A percentile compares a stretch with the other conserved stretches of the same genome.
phyloP scores from a whole-genome alignment of 371 early-diverging fungal genomes.

The Choanephora cucurbitarum region DNA sequence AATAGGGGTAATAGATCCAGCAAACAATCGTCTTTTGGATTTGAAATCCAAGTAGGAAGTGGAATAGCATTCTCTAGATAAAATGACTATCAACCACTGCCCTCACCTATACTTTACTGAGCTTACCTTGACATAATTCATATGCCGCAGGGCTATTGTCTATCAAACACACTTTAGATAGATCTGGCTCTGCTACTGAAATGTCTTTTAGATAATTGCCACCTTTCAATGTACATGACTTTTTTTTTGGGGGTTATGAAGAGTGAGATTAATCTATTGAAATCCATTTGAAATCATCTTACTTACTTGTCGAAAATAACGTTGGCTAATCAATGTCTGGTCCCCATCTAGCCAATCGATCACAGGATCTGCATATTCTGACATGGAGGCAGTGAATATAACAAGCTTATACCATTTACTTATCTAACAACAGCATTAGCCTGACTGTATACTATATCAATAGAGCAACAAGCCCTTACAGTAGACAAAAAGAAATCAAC shows the following conservation, averaged over 20 bases:
- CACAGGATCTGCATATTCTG: slow-evolving; percentile 98
- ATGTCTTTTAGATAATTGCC: slow-evolving; percentile 92
- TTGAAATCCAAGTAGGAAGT: slow-evolving; percentile 80
- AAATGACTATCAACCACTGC: no score
- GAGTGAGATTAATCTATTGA: no score
- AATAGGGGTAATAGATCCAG: slow-evolving; percentile 84
- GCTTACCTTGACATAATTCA: slow-evolving; percentile 78
- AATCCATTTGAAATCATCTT: neutral
- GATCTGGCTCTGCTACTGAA: slow-evolving; percentile 75
- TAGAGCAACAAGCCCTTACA: slow-evolving; percentile 40
- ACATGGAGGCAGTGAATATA: slow-evolving; percentile 97
- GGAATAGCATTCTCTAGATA: slow-evolving; percentile 89
- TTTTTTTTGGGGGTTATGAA: no score
- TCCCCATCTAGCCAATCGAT: slow-evolving; percentile 92
- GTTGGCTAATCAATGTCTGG: slow-evolving; percentile 71
- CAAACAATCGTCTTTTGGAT: slow-evolving; percentile 80
- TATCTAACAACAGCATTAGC: slow-evolving; percentile 60
- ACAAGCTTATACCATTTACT: slow-evolving; percentile 97
- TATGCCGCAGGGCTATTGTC: slow-evolving; percentile 92
- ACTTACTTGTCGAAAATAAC: slow-evolving; percentile 84
- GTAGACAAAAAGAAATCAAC: slow-evolving; percentile 93
- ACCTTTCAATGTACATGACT: slow-evolving; percentile 73
- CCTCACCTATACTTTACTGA: no score
- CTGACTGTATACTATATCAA: no score
- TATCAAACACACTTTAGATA: slow-evolving; percentile 86